Evolutionary conservation across 2,329 filamentous ascomycete species (phyloP).

Genomic region (Leptographium galeiforme): DNA sequence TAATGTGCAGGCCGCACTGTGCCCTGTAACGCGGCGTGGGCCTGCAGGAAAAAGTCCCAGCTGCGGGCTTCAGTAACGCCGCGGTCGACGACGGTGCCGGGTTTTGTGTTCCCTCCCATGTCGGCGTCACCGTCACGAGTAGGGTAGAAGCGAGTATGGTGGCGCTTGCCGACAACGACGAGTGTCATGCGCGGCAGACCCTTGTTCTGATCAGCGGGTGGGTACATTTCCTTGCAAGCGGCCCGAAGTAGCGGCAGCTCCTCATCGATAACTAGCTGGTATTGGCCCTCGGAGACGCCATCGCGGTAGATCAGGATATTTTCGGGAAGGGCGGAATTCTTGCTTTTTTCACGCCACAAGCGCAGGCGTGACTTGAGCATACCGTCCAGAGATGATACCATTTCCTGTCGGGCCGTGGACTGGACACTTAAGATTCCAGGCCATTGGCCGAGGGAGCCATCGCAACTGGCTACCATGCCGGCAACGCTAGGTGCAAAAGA

Average conservation of each 20-base stretch:
- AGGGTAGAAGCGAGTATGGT: constrained; percentile 80
- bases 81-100: constrained; percentile 75
- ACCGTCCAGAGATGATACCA: constrained; percentile 44
- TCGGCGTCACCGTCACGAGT: constrained; percentile 25
- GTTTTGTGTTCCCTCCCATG: constrained; percentile 18
- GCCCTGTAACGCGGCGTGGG: constrained; percentile 48
- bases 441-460: constrained; percentile 61
- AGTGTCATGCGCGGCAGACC: constrained; percentile 49
- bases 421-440: constrained; percentile 49
- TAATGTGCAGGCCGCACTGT: constrained; percentile 80
- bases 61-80: constrained; percentile 61
- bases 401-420: constrained; percentile 55
- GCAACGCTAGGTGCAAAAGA: constrained; percentile 53
- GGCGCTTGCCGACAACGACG: constrained; percentile 74
- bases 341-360: constrained; percentile 45
- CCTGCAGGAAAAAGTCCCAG: constrained; percentile 79
- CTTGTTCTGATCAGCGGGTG: constrained; percentile 4
- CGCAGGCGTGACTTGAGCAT: constrained; percentile 47
- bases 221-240: constrained; percentile 5
- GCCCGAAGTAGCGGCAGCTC: constrained; percentile 42
- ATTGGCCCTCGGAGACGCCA: constrained; percentile 81
- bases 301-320: constrained; percentile 81
- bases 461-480: constrained; percentile 65
- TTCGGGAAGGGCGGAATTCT: constrained; percentile 42
- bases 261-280: constrained; percentile 47